Evolutionary conservation across 495 filamentous ascomycete genomes (phyloP), one percentile per base, ranked within the genome.

Genomic region (Penicillium parvum): DNA sequence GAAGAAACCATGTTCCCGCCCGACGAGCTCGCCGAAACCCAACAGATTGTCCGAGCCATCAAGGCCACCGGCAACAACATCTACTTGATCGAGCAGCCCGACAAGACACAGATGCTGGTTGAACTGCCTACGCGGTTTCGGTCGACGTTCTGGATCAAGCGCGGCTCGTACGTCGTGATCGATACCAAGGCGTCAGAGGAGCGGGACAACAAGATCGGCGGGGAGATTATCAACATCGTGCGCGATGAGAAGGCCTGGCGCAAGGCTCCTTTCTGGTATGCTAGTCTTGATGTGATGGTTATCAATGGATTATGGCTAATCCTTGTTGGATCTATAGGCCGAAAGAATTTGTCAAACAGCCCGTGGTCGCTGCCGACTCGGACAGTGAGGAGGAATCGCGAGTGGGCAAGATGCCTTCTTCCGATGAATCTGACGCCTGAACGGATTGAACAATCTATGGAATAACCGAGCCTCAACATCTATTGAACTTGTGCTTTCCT

Each of bases 221-320:
- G 90, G 11, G 87, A 95, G 64, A 95, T 98, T 57, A 74, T 94
- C 53, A 96, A 96, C 59, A 80, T 98, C 8, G 89, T 98, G 27
- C 70, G 85, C 34, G 86, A 95, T 57, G 92, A 96, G 69, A 92
- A 86, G 68, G 72, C 71, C 23, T 98, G 92, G 92, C 80, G 90
- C 47, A 94, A 91, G 66, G 79, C 84, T 66, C 56, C 69, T n/a
- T 98, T 89, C 57, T 97, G 92, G 92, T 94, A 55, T 53, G n/a
- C 51, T 6, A 12, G 45, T 5, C 1, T n/a, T 18, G 6, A 25
- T 40, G 19, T n/a, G 16, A 18, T 5, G 14, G 34, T 15, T 26
- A 21, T 14, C 14, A 6, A 18, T 36, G 5, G 19, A 19, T 46
- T 22, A 49, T n/a, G 35, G 23, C n/a, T 21, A 40, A 14, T 7